Evolutionary conservation across 2,329 filamentous ascomycete species (phyloP), one percentile per base, ranked within the genome.

Genomic region (Aspergillus transmontanensis): DNA sequence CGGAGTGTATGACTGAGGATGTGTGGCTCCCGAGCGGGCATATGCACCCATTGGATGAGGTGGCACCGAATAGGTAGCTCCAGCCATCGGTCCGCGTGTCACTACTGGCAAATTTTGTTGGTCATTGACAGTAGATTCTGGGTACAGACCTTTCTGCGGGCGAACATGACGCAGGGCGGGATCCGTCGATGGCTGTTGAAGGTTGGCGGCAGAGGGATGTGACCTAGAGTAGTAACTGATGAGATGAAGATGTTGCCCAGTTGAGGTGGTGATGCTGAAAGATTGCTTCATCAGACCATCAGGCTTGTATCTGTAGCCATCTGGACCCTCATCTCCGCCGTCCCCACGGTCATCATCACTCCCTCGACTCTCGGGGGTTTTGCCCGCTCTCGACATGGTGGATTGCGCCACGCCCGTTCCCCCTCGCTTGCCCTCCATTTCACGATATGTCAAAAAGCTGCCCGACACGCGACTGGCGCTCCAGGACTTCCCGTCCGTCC

Each of bases 271-370:
- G 80, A 99, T 98, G 81, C 94, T 98, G 84, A 98, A 99, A 0
- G 95, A 98, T 80, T 99, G 95, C 86, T 99, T 99, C 93, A 98
- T 97, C 4, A 99, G 86, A 0, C 95, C 95, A 73, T 99, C 95
- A 11, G 90, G 92, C 84, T 97, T 99, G 81, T 97, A 97, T 67
- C 93, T 85, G 78, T 97, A 97, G 48, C 93, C 93, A 76, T 97
- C 93, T 0, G 92, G 92, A 10, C 87, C 87, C 68, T 87, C 85
- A 72, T 96, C 93, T 60, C 83, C 84, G 72, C 85, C 86, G 68
- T 85, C 80, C 70, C 88, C 90, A 59, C 92, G 90, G 68, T 93
- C 91, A 56, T 95, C 94, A 72, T 96, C 93, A 75, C 91, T 94
- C 32, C 87, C 88, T 67, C 90, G 88, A 71, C 91, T 93, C 66